These are phyloP conservation scores for Capronia coronata DNA, from an alignment of 2,329 filamentous ascomycete species.

Conservation along the genomic window DNA sequence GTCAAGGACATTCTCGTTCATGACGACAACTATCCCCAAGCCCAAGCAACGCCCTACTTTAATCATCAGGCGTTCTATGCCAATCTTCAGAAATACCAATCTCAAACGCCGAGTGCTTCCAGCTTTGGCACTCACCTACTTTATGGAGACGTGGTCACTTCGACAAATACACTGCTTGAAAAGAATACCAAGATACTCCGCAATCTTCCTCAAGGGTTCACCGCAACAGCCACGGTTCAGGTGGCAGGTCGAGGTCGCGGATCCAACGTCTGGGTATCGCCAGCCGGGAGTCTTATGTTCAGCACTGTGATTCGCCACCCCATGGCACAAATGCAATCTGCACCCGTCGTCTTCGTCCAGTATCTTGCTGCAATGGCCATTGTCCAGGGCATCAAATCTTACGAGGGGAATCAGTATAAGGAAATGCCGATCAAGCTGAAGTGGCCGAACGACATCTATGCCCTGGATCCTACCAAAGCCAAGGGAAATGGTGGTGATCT, in stretches of 20 bases:
- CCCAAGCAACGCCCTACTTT: slow-evolving; percentile 74
- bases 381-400: slow-evolving; percentile 72
- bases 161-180: slow-evolving; percentile 87
- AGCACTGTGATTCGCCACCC: slow-evolving; percentile 82
- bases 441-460: slow-evolving; percentile 95
- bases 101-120: slow-evolving; percentile 37
- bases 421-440: slow-evolving; percentile 78
- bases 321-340: slow-evolving; percentile 60
- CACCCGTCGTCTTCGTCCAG: slow-evolving; percentile 86
- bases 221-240: slow-evolving; percentile 77
- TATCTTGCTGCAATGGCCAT: slow-evolving; percentile 87
- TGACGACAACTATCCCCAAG: slow-evolving; percentile 58
- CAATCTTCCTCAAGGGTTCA: slow-evolving; percentile 76
- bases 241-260: slow-evolving; percentile 82
- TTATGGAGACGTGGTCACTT: slow-evolving; percentile 88
- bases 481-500: slow-evolving; percentile 18
- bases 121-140: slow-evolving; percentile 70
- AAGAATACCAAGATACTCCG: slow-evolving; percentile 79
- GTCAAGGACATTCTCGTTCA: slow-evolving; percentile 70
- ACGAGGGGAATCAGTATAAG: slow-evolving; percentile 65
- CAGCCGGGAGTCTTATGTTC: slow-evolving; percentile 77
- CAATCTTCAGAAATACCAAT: slow-evolving; percentile 62
- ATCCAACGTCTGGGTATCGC: slow-evolving; percentile 90
- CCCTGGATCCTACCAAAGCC: slow-evolving; percentile 50
- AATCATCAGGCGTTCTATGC: slow-evolving; percentile 74